phyloP scores from a whole-genome alignment of 1,139 yeast genomes.

The Taphrina betulina region DNA sequence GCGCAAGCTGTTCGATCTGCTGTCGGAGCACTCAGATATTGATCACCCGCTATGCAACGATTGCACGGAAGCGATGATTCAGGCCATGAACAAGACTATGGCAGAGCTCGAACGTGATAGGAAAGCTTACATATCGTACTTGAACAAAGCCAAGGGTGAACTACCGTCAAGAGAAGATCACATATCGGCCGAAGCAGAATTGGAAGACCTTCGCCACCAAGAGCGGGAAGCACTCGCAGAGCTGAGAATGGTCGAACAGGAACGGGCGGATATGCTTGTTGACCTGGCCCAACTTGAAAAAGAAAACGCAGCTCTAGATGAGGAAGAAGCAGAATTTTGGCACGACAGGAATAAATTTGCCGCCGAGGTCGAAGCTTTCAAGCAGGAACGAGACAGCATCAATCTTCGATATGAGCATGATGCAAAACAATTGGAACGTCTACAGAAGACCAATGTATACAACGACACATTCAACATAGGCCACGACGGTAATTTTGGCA shows the following conservation, averaged over 20 bases:
- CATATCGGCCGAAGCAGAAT: conserved; percentile 49
- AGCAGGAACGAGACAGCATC: conserved; percentile 37
- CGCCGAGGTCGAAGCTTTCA: conserved; percentile 27
- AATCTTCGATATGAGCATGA: conserved; percentile 37
- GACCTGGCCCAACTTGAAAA: conserved; percentile 44
- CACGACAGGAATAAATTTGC: conserved; percentile 16
- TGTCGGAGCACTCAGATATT: conserved; percentile 69
- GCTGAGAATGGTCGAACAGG: conserved; percentile 44
- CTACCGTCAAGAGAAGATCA: conserved; percentile 51
- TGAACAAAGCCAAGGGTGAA: conserved; percentile 65
- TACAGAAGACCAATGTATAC: conserved; percentile 75
- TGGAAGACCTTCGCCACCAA: conserved; percentile 42
- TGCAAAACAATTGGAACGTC: conserved; percentile 44
- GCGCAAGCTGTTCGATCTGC: conserved; percentile 63
- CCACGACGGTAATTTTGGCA: conserved; percentile 78
- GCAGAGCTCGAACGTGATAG: conserved; percentile 75
- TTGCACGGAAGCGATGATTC: conserved; percentile 55
- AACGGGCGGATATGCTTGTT: conserved; percentile 41
- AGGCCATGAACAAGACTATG: conserved; percentile 67
- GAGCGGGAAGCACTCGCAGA: conserved; percentile 49
- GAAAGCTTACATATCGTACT: conserved; percentile 70
- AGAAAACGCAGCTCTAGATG: conserved; percentile 39
- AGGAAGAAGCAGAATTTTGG: conserved; percentile 34
- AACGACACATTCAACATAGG: conserved; percentile 79
- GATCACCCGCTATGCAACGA: conserved; percentile 88